Evolutionary conservation across 331 rosid genomes (phyloP), one percentile per base, ranked within the genome.

Genomic region (Malus hybrid): DNA sequence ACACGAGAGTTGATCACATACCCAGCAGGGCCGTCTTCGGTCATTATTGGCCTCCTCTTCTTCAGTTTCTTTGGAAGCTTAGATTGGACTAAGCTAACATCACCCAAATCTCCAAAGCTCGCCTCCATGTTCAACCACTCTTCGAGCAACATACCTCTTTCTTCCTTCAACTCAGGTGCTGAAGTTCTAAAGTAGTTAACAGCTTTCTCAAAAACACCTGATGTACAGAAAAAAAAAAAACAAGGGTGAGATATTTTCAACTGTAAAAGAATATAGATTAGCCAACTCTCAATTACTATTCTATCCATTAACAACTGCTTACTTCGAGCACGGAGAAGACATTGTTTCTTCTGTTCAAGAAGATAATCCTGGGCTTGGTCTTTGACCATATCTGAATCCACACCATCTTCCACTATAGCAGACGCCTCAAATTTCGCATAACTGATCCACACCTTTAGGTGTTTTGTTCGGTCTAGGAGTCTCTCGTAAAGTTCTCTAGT

Each of bases 381-480:
- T 61, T 84, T 87, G 34, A 80, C 27, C 13, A 69, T 24, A 64
- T 87, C 91, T 28, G 70, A 50, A 72, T 69, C 78, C 56, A 24
- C 60, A 22, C 56, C 78, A 36, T 83, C 79, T 52, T 64, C 78
- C 48, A 79, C 87, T 62, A 83, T 65, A 34, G 96, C 87, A 0
- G 97, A 85, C 10, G 90, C 91, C 87, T 93, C 98, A 81, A 90
- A 93, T 27, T 91, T 89, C 0, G 97, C 97, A 74, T 83, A 90
- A 77, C 96, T 90, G 24, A 88, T 82, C 97, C 97, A 90, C 16
- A 93, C 97, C 81, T 93, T 93, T 80, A 93, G 69, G 86, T 93
- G 98, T 82, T 93, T 91, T 67, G 98, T 93, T 83, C 98, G 88
- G 74, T 93, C 94, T 33, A 91, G 86, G 70, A 93, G 91, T 71